Percentiles rank a stretch among this genome's conserved stretches.
phyloP scores from a whole-genome alignment of 306 rosid species.

The Cicer cuneatum region DNA sequence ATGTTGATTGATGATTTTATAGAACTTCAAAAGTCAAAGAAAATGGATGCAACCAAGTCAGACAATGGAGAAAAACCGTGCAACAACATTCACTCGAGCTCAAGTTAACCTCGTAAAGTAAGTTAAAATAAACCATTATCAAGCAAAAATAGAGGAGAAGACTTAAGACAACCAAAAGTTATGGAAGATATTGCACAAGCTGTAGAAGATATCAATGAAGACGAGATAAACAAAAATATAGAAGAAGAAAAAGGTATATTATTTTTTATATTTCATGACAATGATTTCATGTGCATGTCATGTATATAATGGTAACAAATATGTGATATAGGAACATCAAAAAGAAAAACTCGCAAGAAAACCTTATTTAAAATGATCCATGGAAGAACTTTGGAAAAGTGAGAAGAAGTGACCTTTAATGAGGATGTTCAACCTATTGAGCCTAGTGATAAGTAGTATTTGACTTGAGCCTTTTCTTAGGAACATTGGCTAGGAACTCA shows the following conservation, averaged over 20 bases:
- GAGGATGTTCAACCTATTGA: not conserved
- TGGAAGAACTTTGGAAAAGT: not conserved
- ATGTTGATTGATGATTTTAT: not conserved
- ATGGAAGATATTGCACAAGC: no score
- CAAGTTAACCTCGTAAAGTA: no score
- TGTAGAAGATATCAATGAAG: not conserved
- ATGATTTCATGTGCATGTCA: no score
- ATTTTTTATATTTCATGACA: not conserved
- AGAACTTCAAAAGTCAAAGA: not conserved
- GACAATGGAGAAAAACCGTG: not conserved
- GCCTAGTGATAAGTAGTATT: not conserved
- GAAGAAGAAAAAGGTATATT: not conserved
- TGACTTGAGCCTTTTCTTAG: not conserved
- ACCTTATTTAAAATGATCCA: not conserved
- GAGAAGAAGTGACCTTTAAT: not conserved
- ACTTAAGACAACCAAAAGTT: no score
- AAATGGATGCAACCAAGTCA: not conserved
- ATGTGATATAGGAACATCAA: not conserved
- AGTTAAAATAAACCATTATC: no score
- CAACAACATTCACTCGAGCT: not conserved
- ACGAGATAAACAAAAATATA: not conserved
- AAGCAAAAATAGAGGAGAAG: no score
- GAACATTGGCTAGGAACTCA: not conserved
- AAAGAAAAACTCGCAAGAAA: not conserved
- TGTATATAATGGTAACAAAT: not conserved